These are phyloP conservation scores for Colletotrichum chlorophyti DNA, from an alignment of 2,329 filamentous ascomycete genomes.

Conservation along the genomic window DNA sequence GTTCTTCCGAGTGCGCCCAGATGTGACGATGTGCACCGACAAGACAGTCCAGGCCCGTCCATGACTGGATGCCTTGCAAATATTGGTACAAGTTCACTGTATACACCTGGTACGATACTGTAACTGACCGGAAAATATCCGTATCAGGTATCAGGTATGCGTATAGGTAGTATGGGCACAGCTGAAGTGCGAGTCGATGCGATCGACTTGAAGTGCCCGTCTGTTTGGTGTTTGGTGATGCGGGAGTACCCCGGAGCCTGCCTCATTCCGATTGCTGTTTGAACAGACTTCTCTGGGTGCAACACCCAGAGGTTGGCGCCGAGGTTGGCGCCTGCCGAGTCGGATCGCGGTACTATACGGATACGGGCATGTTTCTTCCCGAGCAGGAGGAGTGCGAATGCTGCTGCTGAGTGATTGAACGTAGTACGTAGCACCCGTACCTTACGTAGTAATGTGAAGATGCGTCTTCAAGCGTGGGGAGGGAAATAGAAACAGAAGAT, in stretches of 20 bases:
- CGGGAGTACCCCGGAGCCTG: too few relatives aligned
- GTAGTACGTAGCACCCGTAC: too few relatives aligned
- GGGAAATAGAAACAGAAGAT: neutral
- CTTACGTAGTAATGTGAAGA: neutral
- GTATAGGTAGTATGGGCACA: neutral
- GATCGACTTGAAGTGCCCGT: neutral
- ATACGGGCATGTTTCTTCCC: constrained; percentile 8
- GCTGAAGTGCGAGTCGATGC: neutral
- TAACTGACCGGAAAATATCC: too few relatives aligned
- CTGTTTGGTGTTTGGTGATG: neutral
- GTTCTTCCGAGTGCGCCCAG: neutral
- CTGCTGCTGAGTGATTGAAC: neutral
- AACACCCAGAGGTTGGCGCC: too few relatives aligned
- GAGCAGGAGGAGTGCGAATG: neutral
- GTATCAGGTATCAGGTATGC: neutral
- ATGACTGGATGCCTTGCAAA: too few relatives aligned
- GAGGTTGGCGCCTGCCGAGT: neutral
- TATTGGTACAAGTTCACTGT: too few relatives aligned
- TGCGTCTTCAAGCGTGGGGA: neutral
- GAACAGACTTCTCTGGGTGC: too few relatives aligned
- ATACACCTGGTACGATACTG: too few relatives aligned
- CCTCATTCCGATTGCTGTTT: too few relatives aligned
- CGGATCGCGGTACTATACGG: too few relatives aligned
- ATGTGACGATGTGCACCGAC: neutral
- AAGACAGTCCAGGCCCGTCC: constrained; percentile 13